phyloP scores from a whole-genome alignment of 2,329 filamentous ascomycete species.

The Fusarium sp. region DNA sequence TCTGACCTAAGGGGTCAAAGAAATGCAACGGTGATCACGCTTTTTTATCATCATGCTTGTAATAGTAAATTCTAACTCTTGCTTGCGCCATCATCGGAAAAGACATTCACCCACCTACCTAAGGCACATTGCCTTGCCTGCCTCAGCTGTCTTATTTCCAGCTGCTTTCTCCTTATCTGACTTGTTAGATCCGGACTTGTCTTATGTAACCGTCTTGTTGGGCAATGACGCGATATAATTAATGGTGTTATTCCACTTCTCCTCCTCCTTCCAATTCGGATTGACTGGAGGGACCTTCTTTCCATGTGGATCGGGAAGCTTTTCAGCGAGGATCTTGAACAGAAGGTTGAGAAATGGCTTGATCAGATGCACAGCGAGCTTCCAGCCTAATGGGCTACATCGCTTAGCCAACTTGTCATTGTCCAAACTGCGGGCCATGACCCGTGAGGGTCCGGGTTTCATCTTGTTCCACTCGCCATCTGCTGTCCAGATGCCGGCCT shows the following conservation, averaged over 20 bases:
- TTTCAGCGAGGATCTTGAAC: no score
- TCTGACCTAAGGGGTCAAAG: background rate
- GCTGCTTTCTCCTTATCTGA: background rate
- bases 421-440: constrained; percentile 45
- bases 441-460: constrained; percentile 66
- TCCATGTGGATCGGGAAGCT: no score
- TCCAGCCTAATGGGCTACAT: background rate
- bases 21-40: background rate
- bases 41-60: background rate
- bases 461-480: constrained; percentile 74
- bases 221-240: background rate
- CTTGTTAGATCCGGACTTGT: background rate
- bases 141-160: background rate
- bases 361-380: no score
- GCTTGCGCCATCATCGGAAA: background rate
- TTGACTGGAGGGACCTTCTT: no score
- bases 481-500: constrained; percentile 74
- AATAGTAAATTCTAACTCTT: background rate
- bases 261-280: no score
- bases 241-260: background rate
- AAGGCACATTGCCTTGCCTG: background rate
- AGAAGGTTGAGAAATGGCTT: no score
- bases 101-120: background rate
- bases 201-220: background rate
- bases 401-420: constrained; percentile 34